Conservation (phyloP, 2,329 filamentous ascomycete genomes). For the Trichothecium sympodiale region DNA sequence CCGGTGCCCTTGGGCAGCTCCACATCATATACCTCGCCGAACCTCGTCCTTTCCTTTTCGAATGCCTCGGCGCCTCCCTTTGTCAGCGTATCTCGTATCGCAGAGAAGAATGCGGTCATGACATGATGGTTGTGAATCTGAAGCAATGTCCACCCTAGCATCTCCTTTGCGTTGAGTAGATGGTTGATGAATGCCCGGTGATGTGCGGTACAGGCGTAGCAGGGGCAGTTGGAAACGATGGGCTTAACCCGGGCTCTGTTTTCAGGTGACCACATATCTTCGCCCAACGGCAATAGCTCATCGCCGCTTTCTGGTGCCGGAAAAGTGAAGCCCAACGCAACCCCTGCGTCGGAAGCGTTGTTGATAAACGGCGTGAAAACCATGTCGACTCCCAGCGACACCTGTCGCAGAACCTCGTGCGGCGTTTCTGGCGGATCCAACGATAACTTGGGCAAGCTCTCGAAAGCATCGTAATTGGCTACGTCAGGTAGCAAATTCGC, state of each 20-base stretch:
- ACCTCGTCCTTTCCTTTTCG: slow-evolving; percentile 32
- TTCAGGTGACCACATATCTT: slow-evolving; percentile 62
- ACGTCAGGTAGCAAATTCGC: slow-evolving; percentile 58
- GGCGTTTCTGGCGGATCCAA: slow-evolving; percentile 61
- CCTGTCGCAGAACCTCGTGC: slow-evolving; percentile 64
- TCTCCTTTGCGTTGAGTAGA: slow-evolving; percentile 80
- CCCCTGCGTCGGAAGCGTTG: slow-evolving; percentile 67
- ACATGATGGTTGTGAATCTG: slow-evolving; percentile 84
- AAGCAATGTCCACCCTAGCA: slow-evolving; percentile 89
- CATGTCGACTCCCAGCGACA: slow-evolving; percentile 69
- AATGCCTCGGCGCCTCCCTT: slow-evolving; percentile 44
- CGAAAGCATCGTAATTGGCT: slow-evolving; percentile 38
- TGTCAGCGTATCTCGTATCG: slow-evolving; percentile 53
- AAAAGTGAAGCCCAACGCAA: slow-evolving; percentile 73
- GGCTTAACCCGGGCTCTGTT: slow-evolving; percentile 55
- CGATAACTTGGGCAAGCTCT: slow-evolving; percentile 59
- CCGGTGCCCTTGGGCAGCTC: slow-evolving; percentile 66
- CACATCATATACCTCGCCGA: slow-evolving; percentile 49
- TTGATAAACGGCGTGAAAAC: slow-evolving; percentile 69
- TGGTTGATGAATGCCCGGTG: slow-evolving; percentile 84
- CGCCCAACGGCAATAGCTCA: slow-evolving; percentile 44
- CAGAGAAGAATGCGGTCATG: slow-evolving; percentile 61
- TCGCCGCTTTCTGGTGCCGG: slow-evolving; percentile 27
- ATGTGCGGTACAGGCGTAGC: slow-evolving; percentile 75
- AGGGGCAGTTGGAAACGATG: slow-evolving; percentile 53